These are phyloP conservation scores for Malbranchea cinnamomea DNA, from an alignment of 2,329 filamentous ascomycete genomes.

Conservation along the genomic window DNA sequence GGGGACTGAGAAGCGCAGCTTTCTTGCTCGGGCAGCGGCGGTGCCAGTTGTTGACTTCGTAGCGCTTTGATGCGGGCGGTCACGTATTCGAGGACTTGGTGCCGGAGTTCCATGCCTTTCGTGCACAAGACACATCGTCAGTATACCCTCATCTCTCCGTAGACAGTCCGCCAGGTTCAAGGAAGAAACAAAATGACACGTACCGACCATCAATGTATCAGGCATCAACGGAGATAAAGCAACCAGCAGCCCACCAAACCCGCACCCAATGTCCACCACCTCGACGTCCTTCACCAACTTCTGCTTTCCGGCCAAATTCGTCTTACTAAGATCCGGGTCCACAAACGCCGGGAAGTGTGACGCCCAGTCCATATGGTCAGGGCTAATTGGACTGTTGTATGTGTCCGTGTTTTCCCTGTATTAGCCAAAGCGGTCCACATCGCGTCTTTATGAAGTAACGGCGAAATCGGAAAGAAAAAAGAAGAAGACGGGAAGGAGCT, in stretches of 20 bases:
- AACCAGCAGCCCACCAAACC: constrained; percentile 82
- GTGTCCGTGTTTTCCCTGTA: constrained; percentile 3
- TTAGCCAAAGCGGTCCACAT: background rate
- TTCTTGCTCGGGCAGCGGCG: too few relatives aligned
- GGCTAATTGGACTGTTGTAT: constrained; percentile 52
- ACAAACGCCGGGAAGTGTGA: constrained; percentile 64
- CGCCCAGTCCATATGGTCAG: constrained; percentile 83
- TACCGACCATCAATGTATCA: constrained; percentile 68
- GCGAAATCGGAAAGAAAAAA: background rate
- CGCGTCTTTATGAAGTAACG: background rate
- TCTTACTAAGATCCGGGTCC: constrained; percentile 20
- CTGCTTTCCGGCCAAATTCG: constrained; percentile 19
- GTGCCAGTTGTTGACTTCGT: constrained; percentile 35
- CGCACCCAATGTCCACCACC: constrained; percentile 92
- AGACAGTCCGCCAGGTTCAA: background rate
- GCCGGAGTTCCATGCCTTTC: constrained; percentile 78
- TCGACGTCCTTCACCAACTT: constrained; percentile 58
- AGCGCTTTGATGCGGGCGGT: constrained; percentile 74
- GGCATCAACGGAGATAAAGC: constrained; percentile 71
- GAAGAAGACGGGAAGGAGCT: constrained; percentile 3
- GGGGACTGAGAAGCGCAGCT: too few relatives aligned
- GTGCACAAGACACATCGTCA: background rate
- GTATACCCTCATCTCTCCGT: background rate
- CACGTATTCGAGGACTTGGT: constrained; percentile 79
- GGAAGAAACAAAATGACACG: constrained; percentile 13